These are phyloP conservation scores for Phytophthora megakarya DNA, from an alignment of 352 stramenopile genomes.

Conservation along the genomic window DNA sequence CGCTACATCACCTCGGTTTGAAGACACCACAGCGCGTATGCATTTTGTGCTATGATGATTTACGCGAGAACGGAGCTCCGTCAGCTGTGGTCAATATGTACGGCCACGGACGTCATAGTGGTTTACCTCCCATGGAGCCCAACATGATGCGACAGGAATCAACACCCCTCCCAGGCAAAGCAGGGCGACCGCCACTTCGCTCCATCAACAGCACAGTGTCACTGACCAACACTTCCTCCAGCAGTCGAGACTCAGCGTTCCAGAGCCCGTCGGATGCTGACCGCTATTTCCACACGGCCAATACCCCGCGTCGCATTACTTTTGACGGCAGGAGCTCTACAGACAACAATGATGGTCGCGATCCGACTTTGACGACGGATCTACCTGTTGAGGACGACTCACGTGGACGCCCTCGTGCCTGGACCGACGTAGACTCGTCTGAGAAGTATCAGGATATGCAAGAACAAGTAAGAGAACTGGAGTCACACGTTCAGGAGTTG, in stretches of 20 bases:
- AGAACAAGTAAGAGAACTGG: conserved; percentile 69
- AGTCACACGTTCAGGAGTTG: conserved; percentile 70
- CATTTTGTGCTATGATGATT: conserved; percentile 81
- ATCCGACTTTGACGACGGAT: conserved; percentile 27
- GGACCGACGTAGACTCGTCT: conserved; percentile 62
- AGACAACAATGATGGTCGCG: conserved; percentile 16
- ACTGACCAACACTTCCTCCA: conserved; percentile 36
- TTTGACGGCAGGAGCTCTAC: conserved; percentile 21
- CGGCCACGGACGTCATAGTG: conserved; percentile 36
- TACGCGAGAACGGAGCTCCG: conserved; percentile 72
- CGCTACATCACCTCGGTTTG: conserved; percentile 64
- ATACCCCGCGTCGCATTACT: conserved; percentile 20
- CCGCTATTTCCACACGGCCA: conserved; percentile 25
- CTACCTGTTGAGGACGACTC: conserved; percentile 44
- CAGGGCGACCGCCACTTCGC: conserved; percentile 36
- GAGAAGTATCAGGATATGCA: conserved; percentile 69
- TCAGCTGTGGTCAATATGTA: conserved; percentile 84
- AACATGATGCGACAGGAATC: conserved; percentile 38
- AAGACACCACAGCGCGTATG: conserved; percentile 74
- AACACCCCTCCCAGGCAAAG: conserved; percentile 32
- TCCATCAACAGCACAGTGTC: conserved; percentile 45
- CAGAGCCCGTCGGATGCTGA: conserved; percentile 40
- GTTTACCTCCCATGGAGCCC: conserved; percentile 38
- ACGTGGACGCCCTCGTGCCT: conserved; percentile 53
- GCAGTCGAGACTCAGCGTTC: conserved; percentile 37